These are phyloP conservation scores for Carnegiea gigantea DNA, from an alignment of 179 eudicot genomes.

Conservation along the genomic window DNA sequence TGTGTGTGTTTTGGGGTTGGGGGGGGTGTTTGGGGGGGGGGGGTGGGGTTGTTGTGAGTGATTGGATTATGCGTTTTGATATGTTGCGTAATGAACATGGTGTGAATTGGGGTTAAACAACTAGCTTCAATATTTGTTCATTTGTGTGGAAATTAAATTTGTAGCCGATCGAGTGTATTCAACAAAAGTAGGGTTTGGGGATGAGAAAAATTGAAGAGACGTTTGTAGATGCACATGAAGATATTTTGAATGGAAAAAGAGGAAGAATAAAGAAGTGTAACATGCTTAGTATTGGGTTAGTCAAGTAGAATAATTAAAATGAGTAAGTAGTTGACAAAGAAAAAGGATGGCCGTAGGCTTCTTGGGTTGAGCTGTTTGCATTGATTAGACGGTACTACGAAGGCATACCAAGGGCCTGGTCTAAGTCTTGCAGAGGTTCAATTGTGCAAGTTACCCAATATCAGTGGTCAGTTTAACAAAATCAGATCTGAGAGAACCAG, in stretches of 20 bases:
- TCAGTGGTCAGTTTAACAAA: not conserved
- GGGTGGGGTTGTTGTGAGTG: not conserved
- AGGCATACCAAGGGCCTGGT: not conserved
- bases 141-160: not conserved
- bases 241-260: not conserved
- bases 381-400: not conserved
- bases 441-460: not conserved
- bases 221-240: not conserved
- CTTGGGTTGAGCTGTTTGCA: not conserved
- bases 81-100: not conserved
- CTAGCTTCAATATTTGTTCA: not conserved
- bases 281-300: not conserved
- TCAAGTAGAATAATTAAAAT: not conserved
- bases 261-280: not conserved
- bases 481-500: not conserved
- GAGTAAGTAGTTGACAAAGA: not conserved
- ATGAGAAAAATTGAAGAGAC: not conserved
- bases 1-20: no score
- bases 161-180: not conserved
- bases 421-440: not conserved
- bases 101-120: not conserved
- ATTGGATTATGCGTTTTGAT: not conserved
- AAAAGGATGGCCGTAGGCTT: not conserved
- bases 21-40: no score
- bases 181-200: not conserved